Percentiles rank a stretch among this genome's conserved stretches.
Conservation (phyloP, 2,329 filamentous ascomycete species). For the Trichoderma cornu-damae region DNA sequence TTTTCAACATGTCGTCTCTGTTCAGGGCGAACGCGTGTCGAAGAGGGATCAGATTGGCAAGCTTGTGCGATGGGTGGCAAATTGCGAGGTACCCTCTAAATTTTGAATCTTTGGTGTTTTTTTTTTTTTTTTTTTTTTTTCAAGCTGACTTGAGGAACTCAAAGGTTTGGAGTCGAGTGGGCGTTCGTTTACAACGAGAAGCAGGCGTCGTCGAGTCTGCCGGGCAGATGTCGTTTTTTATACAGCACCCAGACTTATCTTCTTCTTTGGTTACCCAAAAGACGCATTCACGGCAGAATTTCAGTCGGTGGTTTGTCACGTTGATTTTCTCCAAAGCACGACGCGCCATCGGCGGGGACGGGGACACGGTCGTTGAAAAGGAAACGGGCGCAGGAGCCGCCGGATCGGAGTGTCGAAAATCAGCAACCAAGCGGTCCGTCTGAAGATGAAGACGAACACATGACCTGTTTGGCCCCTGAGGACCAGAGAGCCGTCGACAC, state of each 20-base stretch:
- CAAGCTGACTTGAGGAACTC: neutral
- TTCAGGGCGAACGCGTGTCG: conserved; percentile 21
- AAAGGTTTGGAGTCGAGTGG: conserved; percentile 33
- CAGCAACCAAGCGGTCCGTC: neutral
- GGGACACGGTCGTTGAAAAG: neutral
- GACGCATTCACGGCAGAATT: conserved; percentile 27
- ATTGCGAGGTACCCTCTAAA: conserved; percentile 25
- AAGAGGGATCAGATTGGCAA: conserved; percentile 17
- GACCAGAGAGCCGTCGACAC: conserved; percentile 30
- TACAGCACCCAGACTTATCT: conserved; percentile 35
- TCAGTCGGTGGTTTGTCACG: conserved; percentile 24
- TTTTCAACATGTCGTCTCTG: conserved; percentile 27
- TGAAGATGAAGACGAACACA: conserved; percentile 18
- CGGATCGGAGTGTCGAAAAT: neutral
- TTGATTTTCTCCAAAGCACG: conserved; percentile 24
- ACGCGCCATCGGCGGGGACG: neutral
- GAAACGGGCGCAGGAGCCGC: neutral
- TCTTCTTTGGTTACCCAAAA: conserved; percentile 30
- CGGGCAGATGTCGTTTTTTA: conserved; percentile 29
- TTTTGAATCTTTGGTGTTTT: neutral
- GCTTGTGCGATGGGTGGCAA: conserved; percentile 23
- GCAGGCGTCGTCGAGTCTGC: conserved; percentile 13
- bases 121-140: too few relatives aligned
- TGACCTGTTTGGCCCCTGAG: conserved; percentile 19
- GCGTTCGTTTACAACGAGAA: conserved; percentile 27